These are phyloP conservation scores for Cladosporium velox DNA, from an alignment of 2,329 filamentous ascomycete species.

Conservation along the genomic window DNA sequence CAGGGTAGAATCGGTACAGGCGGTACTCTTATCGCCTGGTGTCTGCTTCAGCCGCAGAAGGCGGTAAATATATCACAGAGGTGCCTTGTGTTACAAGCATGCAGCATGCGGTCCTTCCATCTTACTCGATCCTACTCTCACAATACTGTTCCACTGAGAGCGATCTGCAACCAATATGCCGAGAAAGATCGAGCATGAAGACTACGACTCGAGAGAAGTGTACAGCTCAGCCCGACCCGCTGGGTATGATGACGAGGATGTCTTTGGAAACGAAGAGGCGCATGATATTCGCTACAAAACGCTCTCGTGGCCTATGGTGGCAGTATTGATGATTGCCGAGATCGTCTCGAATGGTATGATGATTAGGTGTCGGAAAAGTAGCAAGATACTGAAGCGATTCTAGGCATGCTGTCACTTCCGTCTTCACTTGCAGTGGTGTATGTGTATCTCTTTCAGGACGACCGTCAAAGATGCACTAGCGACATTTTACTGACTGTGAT, in stretches of 20 bases:
- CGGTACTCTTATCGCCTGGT: slow-evolving; percentile 1
- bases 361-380: neutral
- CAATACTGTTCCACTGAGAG: neutral
- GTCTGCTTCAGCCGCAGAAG: neutral
- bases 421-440: slow-evolving; percentile 52
- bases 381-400: neutral
- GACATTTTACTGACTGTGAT: neutral
- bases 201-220: slow-evolving; percentile 18
- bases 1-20: neutral
- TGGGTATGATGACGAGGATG: slow-evolving; percentile 37
- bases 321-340: slow-evolving; percentile 58
- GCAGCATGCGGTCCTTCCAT: neutral
- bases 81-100: neutral
- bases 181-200: slow-evolving; percentile 22
- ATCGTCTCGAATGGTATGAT: slow-evolving; percentile 49
- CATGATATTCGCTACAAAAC: slow-evolving; percentile 57
- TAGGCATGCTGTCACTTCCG: slow-evolving; percentile 53
- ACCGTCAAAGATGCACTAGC: neutral
- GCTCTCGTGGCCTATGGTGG: slow-evolving; percentile 54
- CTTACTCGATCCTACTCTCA: neutral
- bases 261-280: slow-evolving; percentile 45
- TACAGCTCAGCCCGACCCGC: slow-evolving; percentile 19
- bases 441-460: neutral
- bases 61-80: neutral
- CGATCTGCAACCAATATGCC: neutral